Percentiles rank a stretch among this genome's conserved stretches.
Conservation (phyloP, 1,139 yeast species). For the Saccharomycopsis phalli region DNA sequence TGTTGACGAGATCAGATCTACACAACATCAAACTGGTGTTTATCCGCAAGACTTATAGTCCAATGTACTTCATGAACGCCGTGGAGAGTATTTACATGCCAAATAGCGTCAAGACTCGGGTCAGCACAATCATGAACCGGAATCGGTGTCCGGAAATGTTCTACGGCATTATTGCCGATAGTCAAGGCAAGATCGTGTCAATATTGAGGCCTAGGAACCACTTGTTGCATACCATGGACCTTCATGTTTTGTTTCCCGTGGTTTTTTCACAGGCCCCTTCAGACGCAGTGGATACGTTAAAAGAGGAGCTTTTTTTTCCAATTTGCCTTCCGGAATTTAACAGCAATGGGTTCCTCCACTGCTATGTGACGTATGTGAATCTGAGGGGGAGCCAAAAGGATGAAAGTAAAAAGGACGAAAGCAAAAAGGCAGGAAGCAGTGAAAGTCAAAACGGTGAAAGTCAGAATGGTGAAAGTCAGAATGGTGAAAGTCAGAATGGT, state of each 20-base stretch:
- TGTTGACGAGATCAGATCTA: constrained; percentile 62
- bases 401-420: constrained; percentile 21
- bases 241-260: constrained; percentile 55
- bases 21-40: constrained; percentile 49
- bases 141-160: constrained; percentile 30
- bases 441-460: constrained; percentile 20
- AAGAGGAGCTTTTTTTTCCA: constrained; percentile 80
- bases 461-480: constrained; percentile 17
- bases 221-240: constrained; percentile 60
- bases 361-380: constrained; percentile 42
- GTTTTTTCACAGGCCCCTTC: constrained; percentile 29
- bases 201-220: constrained; percentile 57
- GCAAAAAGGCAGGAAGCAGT: constrained; percentile 22
- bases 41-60: constrained; percentile 36
- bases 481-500: constrained; percentile 13
- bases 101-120: constrained; percentile 36
- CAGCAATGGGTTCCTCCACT: constrained; percentile 75
- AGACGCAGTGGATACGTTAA: constrained; percentile 17
- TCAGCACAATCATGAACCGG: constrained; percentile 36
- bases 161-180: constrained; percentile 53
- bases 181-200: constrained; percentile 47
- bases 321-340: constrained; percentile 88
- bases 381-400: constrained; percentile 13
- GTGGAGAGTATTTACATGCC: constrained; percentile 48
- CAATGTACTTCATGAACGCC: constrained; percentile 52